Evolutionary conservation across 768 basidiomycete species (phyloP), one percentile per base, ranked within the genome.

Genomic region (Xerocomellus chrysenteron): DNA sequence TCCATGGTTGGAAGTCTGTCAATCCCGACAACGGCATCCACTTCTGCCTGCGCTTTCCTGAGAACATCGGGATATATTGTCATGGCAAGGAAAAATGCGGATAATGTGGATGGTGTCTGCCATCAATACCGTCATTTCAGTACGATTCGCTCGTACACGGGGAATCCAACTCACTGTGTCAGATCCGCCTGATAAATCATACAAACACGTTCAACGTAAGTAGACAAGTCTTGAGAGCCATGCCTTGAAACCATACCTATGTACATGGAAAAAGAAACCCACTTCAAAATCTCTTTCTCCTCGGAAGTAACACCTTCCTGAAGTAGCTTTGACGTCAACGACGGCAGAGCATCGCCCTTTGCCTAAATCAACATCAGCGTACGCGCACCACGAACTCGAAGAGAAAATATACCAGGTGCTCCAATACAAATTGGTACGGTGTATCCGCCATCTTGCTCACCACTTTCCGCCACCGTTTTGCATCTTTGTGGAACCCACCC

Each of bases 101-200:
- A 55, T 39, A 60, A 21, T 10, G 52, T 13, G 16, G 54, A 56
- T 1, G 57, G 36, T 4, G 42, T 63, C 63, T 59, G 28, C 64
- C 33, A 77, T 5, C n/a, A 2, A 39, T 7, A 6, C 1, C n/a
- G 8, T 39, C 39, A 14, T 11, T 47, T 41, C 30, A 51, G 32
- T 12, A 5, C 16, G n/a, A 41, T 36, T 41, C 5, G 11, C 11
- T 42, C 16, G 11, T 9, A 9, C 3, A 26, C 5, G 14, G 24
- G 78, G 68, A 16, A 72, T 73, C 6, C 8, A 12, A 33, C 53
- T 19, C 16, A 60, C 64, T 1, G 59, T 64, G 12, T 67, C 62
- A 2, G 60, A 33, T 47, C 54, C 65, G 30, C 44, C 81, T 79
- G 45, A 43, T 36, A 36, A 17, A 47, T 14, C 3, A 35, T 11